These are phyloP conservation scores for Didymella pinodella DNA, from an alignment of 2,329 filamentous ascomycete species.

Conservation along the genomic window DNA sequence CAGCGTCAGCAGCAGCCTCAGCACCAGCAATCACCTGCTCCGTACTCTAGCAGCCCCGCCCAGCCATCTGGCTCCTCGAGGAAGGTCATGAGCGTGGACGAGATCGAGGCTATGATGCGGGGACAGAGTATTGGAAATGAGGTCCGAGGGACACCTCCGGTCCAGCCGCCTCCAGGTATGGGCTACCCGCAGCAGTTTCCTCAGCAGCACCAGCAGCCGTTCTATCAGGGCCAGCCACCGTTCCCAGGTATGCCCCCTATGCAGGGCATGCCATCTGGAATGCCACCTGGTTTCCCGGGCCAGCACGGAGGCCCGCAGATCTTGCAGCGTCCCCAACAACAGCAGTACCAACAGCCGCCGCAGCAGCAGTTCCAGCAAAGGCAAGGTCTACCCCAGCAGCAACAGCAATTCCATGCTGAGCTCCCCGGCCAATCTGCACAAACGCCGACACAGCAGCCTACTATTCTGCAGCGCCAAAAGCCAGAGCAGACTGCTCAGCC, in stretches of 20 bases:
- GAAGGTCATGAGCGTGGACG: constrained; percentile 94
- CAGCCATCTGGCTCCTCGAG: constrained; percentile 52
- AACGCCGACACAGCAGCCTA: constrained; percentile 42
- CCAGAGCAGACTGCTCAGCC: constrained; percentile 36
- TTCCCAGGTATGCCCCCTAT: constrained; percentile 48
- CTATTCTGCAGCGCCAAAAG: constrained; percentile 48
- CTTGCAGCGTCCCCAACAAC: constrained; percentile 57
- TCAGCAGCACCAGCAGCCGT: constrained; percentile 30
- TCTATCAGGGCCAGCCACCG: constrained; percentile 40
- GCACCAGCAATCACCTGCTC: constrained; percentile 23
- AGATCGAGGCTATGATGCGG: constrained; percentile 94
- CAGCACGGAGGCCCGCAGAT: constrained; percentile 58
- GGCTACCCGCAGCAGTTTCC: constrained; percentile 28
- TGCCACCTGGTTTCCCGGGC: constrained; percentile 47
- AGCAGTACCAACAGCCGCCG: constrained; percentile 49
- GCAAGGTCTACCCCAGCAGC: constrained; percentile 36
- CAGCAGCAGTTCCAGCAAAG: constrained; percentile 48
- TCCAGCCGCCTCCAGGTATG: constrained; percentile 33
- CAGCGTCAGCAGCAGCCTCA: constrained; percentile 39
- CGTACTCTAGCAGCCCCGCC: constrained; percentile 30
- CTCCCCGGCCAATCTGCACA: constrained; percentile 52
- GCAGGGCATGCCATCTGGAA: constrained; percentile 13
- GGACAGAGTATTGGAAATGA: constrained; percentile 63
- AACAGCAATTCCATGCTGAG: constrained; percentile 54
- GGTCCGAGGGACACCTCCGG: constrained; percentile 35